These are phyloP conservation scores for Hericium rajendrae DNA, from an alignment of 768 basidiomycete genomes.

Conservation along the genomic window DNA sequence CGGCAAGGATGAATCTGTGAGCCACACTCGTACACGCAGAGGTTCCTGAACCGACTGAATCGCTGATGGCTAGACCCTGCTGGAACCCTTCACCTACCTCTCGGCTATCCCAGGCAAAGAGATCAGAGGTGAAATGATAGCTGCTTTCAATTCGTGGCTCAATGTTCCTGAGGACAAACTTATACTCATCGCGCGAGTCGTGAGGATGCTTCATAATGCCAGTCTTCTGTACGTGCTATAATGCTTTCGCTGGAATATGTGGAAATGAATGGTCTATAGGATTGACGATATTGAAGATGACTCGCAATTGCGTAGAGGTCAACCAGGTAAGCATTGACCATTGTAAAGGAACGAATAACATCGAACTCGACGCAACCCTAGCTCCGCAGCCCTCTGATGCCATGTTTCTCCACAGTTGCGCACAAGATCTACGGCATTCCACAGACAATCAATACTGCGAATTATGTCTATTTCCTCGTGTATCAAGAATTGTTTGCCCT, in stretches of 20 bases:
- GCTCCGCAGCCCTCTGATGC: neutral
- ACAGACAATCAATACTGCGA: constrained; percentile 95
- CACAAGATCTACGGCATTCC: constrained; percentile 96
- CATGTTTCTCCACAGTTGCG: constrained; percentile 43
- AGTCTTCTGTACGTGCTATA: constrained; percentile 63
- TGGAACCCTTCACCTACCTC: constrained; percentile 86
- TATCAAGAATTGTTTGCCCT: constrained; percentile 74
- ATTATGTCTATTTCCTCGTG: constrained; percentile 94
- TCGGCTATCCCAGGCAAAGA: constrained; percentile 87
- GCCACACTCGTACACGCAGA: neutral
- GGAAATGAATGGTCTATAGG: constrained; percentile 30
- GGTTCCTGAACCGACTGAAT: neutral
- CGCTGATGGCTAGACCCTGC: constrained; percentile 31
- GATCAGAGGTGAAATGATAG: constrained; percentile 77
- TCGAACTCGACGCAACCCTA: neutral
- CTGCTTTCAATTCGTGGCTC: constrained; percentile 91
- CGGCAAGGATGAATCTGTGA: neutral
- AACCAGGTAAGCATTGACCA: constrained; percentile 45
- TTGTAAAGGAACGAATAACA: neutral
- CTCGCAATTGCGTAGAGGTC: constrained; percentile 76
- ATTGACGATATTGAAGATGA: constrained; percentile 94
- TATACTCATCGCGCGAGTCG: constrained; percentile 63
- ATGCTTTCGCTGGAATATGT: neutral
- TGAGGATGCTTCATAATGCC: constrained; percentile 92
- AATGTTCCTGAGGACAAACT: constrained; percentile 68